Conservation (phyloP, 306 rosid genomes). For the Ammopiptanthus mongolicus region DNA sequence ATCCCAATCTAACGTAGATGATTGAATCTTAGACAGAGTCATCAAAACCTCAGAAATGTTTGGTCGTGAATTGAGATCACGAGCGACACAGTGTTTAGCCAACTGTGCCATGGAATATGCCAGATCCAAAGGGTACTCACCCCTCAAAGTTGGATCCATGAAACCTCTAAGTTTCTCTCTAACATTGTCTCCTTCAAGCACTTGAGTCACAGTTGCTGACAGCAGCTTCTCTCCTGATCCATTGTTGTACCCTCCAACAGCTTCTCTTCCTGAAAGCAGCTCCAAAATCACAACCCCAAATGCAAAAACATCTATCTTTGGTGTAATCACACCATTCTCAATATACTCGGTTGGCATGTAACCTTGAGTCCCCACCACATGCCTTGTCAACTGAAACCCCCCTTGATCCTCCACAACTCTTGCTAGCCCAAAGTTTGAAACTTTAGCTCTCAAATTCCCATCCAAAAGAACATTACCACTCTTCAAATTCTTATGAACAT, state of each 20-base stretch:
- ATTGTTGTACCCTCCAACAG: constrained; percentile 11
- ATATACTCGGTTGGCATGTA: constrained; percentile 77
- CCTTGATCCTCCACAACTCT: constrained; percentile 36
- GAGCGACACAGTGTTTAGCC: constrained; percentile 52
- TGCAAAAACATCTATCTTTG: constrained; percentile 70
- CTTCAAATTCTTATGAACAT: constrained; percentile 61
- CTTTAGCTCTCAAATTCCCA: constrained; percentile 48
- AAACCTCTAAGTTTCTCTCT: constrained; percentile 48
- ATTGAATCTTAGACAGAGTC: constrained; percentile 60
- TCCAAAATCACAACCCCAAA: constrained; percentile 68
- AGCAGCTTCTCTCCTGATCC: constrained; percentile 27
- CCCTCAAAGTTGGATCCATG: constrained; percentile 47
- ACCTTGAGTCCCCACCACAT: constrained; percentile 76
- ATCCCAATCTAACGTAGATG: constrained; percentile 62
- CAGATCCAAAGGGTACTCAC: constrained; percentile 57
- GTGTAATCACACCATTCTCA: constrained; percentile 58
- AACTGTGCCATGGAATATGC: constrained; percentile 63
- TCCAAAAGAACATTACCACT: constrained; percentile 62
- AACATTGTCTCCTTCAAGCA: constrained; percentile 56
- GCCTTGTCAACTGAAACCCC: constrained; percentile 58
- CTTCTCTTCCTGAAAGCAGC: constrained; percentile 65
- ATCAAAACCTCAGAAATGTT: constrained; percentile 41
- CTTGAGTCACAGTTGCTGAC: constrained; percentile 14
- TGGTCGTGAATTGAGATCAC: constrained; percentile 49
- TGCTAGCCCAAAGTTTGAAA: constrained; percentile 63